phyloP scores from a whole-genome alignment of 2,329 filamentous ascomycete genomes.

The Sordariomycetes sp. region DNA sequence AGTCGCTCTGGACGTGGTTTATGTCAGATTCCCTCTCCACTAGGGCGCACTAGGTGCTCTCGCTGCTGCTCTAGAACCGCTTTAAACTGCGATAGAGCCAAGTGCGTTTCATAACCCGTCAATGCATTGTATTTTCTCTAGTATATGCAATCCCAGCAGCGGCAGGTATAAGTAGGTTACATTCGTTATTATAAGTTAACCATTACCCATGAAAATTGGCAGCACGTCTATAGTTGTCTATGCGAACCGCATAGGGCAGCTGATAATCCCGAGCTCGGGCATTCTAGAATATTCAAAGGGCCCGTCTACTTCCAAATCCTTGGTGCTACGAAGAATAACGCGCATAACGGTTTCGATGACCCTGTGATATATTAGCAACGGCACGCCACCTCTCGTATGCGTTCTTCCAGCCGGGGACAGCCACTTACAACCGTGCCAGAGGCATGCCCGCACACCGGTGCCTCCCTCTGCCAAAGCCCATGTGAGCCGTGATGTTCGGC shows the following conservation, averaged over 20 bases:
- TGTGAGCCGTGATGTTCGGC: constrained; percentile 9
- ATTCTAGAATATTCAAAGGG: constrained; percentile 11
- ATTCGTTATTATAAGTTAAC: too few relatives aligned
- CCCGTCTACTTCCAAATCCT: constrained; percentile 9
- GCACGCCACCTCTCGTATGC: neutral
- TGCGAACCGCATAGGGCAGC: constrained; percentile 9
- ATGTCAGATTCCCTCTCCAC: neutral
- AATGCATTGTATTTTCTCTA: too few relatives aligned
- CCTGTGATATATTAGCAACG: neutral
- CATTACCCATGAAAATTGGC: too few relatives aligned
- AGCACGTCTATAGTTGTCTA: neutral
- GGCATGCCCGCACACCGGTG: constrained; percentile 13
- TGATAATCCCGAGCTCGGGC: constrained; percentile 13
- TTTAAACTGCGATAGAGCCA: too few relatives aligned
- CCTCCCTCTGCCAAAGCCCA: constrained; percentile 11
- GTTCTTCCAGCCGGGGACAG: neutral
- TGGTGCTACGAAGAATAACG: constrained; percentile 8
- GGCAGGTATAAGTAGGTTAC: too few relatives aligned
- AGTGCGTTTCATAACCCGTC: too few relatives aligned
- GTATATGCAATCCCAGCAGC: too few relatives aligned
- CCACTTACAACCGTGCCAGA: constrained; percentile 10
- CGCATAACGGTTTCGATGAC: constrained; percentile 8
- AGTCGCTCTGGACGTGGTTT: neutral
- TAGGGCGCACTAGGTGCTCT: neutral
- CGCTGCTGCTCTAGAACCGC: too few relatives aligned